These are phyloP conservation scores for Saccharomyces hybrid DNA, from an alignment of 1,139 yeast genomes.

Conservation along the genomic window DNA sequence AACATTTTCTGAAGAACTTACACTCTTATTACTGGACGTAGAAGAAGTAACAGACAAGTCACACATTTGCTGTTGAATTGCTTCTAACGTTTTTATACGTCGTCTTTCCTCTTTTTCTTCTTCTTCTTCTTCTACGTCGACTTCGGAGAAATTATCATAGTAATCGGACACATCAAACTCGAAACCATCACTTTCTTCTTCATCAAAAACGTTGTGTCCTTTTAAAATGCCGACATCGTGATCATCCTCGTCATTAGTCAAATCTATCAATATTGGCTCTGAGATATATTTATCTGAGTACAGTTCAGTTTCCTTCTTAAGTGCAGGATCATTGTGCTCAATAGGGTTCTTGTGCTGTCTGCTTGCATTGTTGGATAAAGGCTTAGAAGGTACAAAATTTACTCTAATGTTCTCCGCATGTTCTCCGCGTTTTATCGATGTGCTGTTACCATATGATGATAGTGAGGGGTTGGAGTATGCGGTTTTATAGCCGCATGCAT, in stretches of 20 bases:
- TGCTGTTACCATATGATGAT: background rate
- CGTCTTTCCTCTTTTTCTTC: conserved; percentile 21
- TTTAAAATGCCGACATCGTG: background rate
- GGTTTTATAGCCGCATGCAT: background rate
- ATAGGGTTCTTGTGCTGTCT: background rate
- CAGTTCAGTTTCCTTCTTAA: background rate
- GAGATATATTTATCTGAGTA: conserved; percentile 30
- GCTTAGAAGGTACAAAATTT: conserved; percentile 22
- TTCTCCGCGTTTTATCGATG: background rate
- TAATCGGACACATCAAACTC: conserved; percentile 20
- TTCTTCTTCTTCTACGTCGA: conserved; percentile 18
- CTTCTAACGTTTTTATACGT: conserved; percentile 7
- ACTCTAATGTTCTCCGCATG: conserved; percentile 3
- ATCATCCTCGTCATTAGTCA: conserved; percentile 9
- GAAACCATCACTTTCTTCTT: conserved; percentile 48
- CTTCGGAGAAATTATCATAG: conserved; percentile 19
- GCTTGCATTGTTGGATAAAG: conserved; percentile 27
- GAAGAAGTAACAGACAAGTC: conserved; percentile 11
- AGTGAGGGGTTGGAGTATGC: background rate
- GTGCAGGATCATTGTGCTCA: background rate
- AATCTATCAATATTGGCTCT: conserved; percentile 8
- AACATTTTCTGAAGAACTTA: background rate
- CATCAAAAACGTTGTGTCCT: conserved; percentile 36
- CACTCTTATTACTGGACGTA: background rate
- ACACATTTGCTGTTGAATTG: conserved; percentile 24